phyloP scores from a whole-genome alignment of 129 eudicot species.

The Saposhnikovia divaricata region DNA sequence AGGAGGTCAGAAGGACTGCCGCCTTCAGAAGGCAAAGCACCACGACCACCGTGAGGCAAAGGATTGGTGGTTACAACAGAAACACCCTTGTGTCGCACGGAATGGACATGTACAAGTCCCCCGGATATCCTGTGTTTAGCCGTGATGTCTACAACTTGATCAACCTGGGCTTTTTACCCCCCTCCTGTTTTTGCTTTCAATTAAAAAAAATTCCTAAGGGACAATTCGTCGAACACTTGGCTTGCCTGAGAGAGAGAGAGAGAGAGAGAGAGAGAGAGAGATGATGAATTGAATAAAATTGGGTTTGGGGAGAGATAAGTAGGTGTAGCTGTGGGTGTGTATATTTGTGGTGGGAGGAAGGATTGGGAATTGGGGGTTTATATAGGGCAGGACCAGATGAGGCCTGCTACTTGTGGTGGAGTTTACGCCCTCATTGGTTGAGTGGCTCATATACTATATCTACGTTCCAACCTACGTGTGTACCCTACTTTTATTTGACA shows the following conservation, averaged over 20 bases:
- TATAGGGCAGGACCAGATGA: not conserved
- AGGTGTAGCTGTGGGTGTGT: not conserved
- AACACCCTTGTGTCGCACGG: slow-evolving; percentile 47
- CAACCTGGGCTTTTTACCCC: slow-evolving; percentile 52
- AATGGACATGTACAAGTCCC: slow-evolving; percentile 51
- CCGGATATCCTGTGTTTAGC: slow-evolving; percentile 59
- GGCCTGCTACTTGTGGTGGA: not conserved
- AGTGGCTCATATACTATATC: not conserved
- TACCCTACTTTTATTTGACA: not conserved
- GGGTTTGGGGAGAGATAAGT: no score
- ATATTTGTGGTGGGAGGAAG: not conserved
- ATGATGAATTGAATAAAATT: not conserved
- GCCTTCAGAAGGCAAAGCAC: slow-evolving; percentile 98
- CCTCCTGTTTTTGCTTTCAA: slow-evolving; percentile 3
- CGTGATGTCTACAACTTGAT: slow-evolving; percentile 75
- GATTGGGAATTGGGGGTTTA: not conserved
- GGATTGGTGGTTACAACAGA: slow-evolving; percentile 27
- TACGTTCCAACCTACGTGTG: not conserved
- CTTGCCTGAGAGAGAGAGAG: not conserved
- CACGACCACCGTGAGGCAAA: slow-evolving; percentile 98
- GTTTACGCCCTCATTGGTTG: not conserved
- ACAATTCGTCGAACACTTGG: not conserved
- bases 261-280: not conserved
- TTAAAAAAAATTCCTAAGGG: not conserved
- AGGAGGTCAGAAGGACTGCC: slow-evolving; percentile 97